Percentiles rank a stretch among this genome's conserved stretches.
phyloP scores from a whole-genome alignment of 805 yeast genomes.

The Metahyphopichia silvanorum region DNA sequence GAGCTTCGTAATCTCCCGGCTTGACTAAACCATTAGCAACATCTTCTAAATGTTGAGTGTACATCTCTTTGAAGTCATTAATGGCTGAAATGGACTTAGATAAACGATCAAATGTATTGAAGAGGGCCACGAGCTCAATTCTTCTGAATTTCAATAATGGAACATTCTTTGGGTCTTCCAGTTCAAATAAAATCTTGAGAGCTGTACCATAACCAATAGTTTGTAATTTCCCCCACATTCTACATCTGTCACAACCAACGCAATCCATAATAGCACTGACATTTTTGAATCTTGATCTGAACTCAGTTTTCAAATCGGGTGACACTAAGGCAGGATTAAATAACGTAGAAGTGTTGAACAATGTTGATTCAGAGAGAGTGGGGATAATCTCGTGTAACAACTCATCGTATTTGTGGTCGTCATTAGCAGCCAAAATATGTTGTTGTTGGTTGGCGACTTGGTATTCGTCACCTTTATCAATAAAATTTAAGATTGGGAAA shows the following conservation, averaged over 20 bases:
- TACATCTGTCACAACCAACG: conserved; percentile 96
- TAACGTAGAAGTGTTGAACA: conserved; percentile 46
- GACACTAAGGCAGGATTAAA: conserved; percentile 45
- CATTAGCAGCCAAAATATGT: conserved; percentile 47
- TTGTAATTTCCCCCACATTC: conserved; percentile 97
- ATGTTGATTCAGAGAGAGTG: conserved; percentile 38
- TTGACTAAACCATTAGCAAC: conserved; percentile 36
- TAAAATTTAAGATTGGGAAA: conserved; percentile 23
- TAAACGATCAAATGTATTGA: conserved; percentile 90
- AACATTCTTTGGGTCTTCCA: conserved; percentile 47
- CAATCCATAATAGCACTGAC: conserved; percentile 95
- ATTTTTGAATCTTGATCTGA: conserved; percentile 80
- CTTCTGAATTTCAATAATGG: conserved; percentile 62
- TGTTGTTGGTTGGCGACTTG: conserved; percentile 11
- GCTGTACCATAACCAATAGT: conserved; percentile 98
- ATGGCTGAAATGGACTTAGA: conserved; percentile 81
- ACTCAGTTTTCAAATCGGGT: conserved; percentile 71
- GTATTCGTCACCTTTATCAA: conserved; percentile 20
- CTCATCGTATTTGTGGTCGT: conserved; percentile 27
- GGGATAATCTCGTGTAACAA: conserved; percentile 32
- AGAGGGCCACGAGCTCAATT: conserved; percentile 83
- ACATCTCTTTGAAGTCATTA: conserved; percentile 62
- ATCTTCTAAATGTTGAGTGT: conserved; percentile 39
- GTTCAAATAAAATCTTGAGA: conserved; percentile 82
- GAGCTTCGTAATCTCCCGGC: conserved; percentile 39